phyloP scores from a whole-genome alignment of 768 basidiomycete genomes.

The Dentipellis fragilis region DNA sequence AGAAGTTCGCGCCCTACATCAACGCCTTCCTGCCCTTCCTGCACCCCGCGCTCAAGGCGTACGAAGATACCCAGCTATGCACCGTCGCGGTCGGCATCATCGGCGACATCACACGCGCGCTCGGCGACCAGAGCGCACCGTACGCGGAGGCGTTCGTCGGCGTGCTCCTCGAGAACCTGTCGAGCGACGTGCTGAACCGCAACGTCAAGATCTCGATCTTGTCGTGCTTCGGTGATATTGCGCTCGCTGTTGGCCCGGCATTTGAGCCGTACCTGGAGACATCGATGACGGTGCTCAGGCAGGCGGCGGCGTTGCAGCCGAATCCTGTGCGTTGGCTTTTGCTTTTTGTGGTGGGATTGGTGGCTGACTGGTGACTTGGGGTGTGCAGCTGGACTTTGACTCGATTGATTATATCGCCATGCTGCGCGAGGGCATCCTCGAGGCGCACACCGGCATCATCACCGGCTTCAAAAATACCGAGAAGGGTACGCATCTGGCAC shows the following conservation, averaged over 20 bases:
- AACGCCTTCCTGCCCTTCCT: constrained; percentile 78
- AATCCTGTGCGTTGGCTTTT: constrained; percentile 57
- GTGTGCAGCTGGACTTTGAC: constrained; percentile 71
- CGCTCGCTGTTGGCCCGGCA: constrained; percentile 74
- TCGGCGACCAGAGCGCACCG: constrained; percentile 73
- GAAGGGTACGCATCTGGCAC: constrained; percentile 39
- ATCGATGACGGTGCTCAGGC: constrained; percentile 82
- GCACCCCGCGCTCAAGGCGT: constrained; percentile 79
- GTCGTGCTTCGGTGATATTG: constrained; percentile 94
- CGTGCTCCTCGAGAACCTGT: constrained; percentile 82
- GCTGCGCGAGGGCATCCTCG: constrained; percentile 89
- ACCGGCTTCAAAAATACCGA: constrained; percentile 80
- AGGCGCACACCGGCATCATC: constrained; percentile 93
- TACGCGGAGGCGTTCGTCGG: constrained; percentile 89
- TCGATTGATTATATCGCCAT: constrained; percentile 86
- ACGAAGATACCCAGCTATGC: constrained; percentile 93
- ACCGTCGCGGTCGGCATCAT: constrained; percentile 93
- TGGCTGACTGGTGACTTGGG: background rate
- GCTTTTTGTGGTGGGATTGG: background rate
- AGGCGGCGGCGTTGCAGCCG: constrained; percentile 82
- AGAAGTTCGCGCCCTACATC: constrained; percentile 74
- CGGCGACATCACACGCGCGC: constrained; percentile 91
- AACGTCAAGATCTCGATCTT: constrained; percentile 96
- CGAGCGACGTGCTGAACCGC: constrained; percentile 82
- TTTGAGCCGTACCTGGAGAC: constrained; percentile 89